Percentiles rank a stretch among this genome's conserved stretches.
phyloP scores from a whole-genome alignment of 371 early-diverging fungal species.

The Entomophthora muscae region DNA sequence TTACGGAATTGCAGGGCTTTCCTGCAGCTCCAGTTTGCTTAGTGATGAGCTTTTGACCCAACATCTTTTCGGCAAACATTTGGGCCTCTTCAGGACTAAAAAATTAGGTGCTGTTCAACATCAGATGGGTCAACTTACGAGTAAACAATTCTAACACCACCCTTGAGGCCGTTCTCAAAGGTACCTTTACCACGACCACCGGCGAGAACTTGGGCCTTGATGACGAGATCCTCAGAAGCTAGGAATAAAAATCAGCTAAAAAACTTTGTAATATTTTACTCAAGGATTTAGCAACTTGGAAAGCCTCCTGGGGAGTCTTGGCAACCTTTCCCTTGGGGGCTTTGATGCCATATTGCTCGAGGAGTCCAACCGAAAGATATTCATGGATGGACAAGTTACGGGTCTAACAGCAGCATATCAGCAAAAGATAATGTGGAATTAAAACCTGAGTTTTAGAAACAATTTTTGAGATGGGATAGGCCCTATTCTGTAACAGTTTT shows the following conservation, averaged over 20 bases:
- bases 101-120: neutral
- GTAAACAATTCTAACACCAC: slow-evolving; percentile 87
- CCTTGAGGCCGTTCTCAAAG: slow-evolving; percentile 86
- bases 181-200: slow-evolving; percentile 98
- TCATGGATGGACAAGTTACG: slow-evolving; percentile 94
- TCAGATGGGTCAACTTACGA: slow-evolving; percentile 39
- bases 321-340: slow-evolving; percentile 83
- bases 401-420: slow-evolving; percentile 20
- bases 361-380: slow-evolving; percentile 81
- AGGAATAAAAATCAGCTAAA: neutral
- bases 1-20: slow-evolving; percentile 79
- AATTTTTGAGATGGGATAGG: neutral
- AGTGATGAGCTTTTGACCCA: slow-evolving; percentile 89
- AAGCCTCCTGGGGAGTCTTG: slow-evolving; percentile 75
- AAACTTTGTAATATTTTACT: slow-evolving; percentile 25
- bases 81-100: slow-evolving; percentile 71
- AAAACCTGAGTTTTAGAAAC: neutral
- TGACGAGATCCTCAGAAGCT: slow-evolving; percentile 75
- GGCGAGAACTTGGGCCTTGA: slow-evolving; percentile 97
- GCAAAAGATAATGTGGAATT: neutral
- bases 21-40: slow-evolving; percentile 96
- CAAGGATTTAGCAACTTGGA: slow-evolving; percentile 60
- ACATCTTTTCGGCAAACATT: slow-evolving; percentile 83
- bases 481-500: neutral
- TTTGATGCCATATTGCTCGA: slow-evolving; percentile 80